Conservation (phyloP, 331 rosid genomes). For the Malus hybrid region DNA sequence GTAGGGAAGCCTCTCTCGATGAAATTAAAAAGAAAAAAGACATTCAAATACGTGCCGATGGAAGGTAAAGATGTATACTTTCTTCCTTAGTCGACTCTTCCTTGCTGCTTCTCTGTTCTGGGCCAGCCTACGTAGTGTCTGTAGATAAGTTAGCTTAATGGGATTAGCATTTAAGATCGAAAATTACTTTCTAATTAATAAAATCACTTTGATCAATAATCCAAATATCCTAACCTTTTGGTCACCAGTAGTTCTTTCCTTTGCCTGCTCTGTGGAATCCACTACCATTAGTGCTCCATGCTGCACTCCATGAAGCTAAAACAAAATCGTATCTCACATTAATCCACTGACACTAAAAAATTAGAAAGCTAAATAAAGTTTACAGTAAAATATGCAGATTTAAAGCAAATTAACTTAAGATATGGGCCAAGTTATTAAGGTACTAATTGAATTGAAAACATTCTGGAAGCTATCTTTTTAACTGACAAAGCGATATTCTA, state of each 20-base stretch:
- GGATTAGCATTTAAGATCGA: not conserved
- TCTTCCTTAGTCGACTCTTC: conserved; percentile 80
- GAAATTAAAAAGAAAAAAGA: not conserved
- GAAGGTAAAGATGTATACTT: conserved; percentile 29
- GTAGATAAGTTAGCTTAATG: not conserved
- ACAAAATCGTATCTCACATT: not conserved
- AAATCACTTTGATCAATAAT: not conserved
- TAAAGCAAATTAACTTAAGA: not conserved
- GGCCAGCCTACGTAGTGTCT: conserved; percentile 68
- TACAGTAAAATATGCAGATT: not conserved
- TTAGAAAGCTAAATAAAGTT: not conserved
- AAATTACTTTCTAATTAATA: not conserved
- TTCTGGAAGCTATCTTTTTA: not conserved
- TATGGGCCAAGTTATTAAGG: not conserved
- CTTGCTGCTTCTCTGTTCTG: conserved; percentile 84
- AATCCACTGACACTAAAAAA: not conserved
- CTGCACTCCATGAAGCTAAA: conserved; percentile 47
- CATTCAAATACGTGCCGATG: not conserved
- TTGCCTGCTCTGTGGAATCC: conserved; percentile 55
- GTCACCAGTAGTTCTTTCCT: conserved; percentile 38
- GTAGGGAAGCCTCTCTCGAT: not conserved
- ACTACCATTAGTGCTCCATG: conserved; percentile 44
- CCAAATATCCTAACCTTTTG: conserved; percentile 41
- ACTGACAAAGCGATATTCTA: not conserved
- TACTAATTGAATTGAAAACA: not conserved